Base-by-base conservation (phyloP, 768 basidiomycete genomes). In the Kwoniella pini region DNA sequence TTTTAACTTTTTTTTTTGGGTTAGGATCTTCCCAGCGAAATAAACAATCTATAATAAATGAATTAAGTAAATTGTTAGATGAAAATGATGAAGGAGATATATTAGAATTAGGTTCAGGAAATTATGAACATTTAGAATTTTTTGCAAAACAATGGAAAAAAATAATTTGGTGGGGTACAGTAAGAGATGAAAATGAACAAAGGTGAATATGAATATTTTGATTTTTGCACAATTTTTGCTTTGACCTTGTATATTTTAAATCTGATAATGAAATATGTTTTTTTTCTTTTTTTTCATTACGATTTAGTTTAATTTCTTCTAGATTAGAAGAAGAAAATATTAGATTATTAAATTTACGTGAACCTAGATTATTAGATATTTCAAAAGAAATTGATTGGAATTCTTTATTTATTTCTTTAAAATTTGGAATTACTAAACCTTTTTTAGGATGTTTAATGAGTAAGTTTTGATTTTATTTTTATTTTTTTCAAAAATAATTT, bases 101-200 rank as follows among this genome's bases (percentile, higher is more conserved):
- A 21, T 38, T 72, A 1, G 70, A 72, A 52, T 49, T 72, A 0
- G 70, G 52, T 0, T 65, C 63, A 12, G 57, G 57, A 10, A 53
- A 53, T 4, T 70, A 67, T 36, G 46, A 36, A 11, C 70, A 72
- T 38, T 49, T 72, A n/a, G 40, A 40, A 10, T 44, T 53, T 3
- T 67, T 62, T 17, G 59, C 67, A 1, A 22, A 38, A 10, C 17
- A 24, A 19, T 72, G 56, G 45, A 12, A 19, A 13, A 48, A 58
- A 0, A 40, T 63, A 3, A 54, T 67, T 28, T 72, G 70, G 70
- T 64, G 50, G 55, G 67, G 67, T 21, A 55, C 62, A n/a, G 66
- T 54, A 6, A 43, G 70, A 38, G 60, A 67, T 43, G 21, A 39
- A 9, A 30, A 15, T 22, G 62, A 72, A 36, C 28, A 64, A 9